Percentiles rank a stretch among this genome's conserved stretches.
Evolutionary conservation across 2,329 filamentous ascomycete species (phyloP).

Genomic region (Blastomyces parvus): DNA sequence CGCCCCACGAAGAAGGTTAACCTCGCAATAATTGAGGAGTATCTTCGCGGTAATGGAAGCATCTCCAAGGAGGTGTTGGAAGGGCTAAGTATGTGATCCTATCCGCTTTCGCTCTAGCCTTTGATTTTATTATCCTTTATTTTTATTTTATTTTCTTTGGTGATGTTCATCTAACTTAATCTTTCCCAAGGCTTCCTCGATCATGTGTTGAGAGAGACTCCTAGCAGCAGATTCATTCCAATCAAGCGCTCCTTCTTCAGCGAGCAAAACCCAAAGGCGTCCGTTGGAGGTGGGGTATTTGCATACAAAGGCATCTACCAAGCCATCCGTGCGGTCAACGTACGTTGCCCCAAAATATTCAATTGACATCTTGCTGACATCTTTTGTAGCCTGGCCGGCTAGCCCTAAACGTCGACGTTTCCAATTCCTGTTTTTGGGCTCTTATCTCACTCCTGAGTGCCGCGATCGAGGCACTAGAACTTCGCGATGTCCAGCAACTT

Average conservation of each 20-base stretch:
- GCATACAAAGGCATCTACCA: constrained; percentile 86
- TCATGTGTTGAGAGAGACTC: constrained; percentile 73
- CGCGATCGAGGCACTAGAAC: constrained; percentile 27
- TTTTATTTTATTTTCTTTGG: not conserved
- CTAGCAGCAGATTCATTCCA: constrained; percentile 55
- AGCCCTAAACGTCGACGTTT: constrained; percentile 79
- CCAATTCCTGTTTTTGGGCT: constrained; percentile 83
- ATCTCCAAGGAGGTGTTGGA: constrained; percentile 63
- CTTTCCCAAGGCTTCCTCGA: constrained; percentile 61
- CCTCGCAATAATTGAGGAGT: constrained; percentile 55
- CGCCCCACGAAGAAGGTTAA: constrained; percentile 58
- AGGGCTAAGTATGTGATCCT: constrained; percentile 54
- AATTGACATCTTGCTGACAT: constrained; percentile 19
- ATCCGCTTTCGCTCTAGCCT: not conserved
- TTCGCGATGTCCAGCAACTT: constrained; percentile 27
- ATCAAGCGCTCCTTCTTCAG: constrained; percentile 82
- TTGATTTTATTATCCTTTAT: not conserved
- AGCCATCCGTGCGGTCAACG: constrained; percentile 66
- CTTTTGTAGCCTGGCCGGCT: constrained; percentile 50
- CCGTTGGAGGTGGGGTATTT: constrained; percentile 58
- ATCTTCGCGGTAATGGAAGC: constrained; percentile 50
- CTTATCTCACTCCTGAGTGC: constrained; percentile 29
- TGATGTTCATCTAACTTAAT: constrained; percentile 1
- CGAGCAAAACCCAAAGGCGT: constrained; percentile 37
- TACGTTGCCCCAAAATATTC: constrained; percentile 23